Evolutionary conservation across 164 flowering plant genomes (phyloP).

Genomic region (Piper longum): DNA sequence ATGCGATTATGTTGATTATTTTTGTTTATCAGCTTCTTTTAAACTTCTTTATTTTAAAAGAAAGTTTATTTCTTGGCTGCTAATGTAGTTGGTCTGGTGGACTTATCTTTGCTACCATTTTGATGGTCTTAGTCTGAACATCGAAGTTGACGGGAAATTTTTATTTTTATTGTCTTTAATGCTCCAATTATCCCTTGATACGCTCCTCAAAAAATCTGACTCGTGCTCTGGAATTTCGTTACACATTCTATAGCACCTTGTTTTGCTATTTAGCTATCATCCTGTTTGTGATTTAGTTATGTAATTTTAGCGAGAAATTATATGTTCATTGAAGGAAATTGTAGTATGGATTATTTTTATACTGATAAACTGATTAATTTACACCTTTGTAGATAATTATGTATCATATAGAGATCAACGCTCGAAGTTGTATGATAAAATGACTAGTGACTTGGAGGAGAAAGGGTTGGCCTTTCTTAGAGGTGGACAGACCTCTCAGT

Average conservation of each 20-base stretch:
- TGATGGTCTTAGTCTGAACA: too few relatives aligned
- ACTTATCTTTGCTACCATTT: too few relatives aligned
- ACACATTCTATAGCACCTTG: background rate
- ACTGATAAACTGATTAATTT: background rate
- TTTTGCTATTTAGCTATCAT: background rate
- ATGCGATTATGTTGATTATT: background rate
- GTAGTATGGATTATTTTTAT: too few relatives aligned
- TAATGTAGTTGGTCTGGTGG: too few relatives aligned
- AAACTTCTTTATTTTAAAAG: too few relatives aligned
- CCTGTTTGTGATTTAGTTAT: background rate
- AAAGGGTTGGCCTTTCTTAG: slow-evolving; percentile 59
- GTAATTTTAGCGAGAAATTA: too few relatives aligned
- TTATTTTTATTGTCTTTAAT: too few relatives aligned
- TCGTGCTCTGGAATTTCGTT: background rate
- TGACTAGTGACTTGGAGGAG: slow-evolving; percentile 70
- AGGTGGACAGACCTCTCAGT: slow-evolving; percentile 85
- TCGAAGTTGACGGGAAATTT: too few relatives aligned
- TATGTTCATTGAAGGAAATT: background rate
- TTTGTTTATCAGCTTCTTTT: background rate
- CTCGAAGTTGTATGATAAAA: slow-evolving; percentile 48
- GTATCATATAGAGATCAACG: slow-evolving; percentile 30
- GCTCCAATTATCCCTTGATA: too few relatives aligned
- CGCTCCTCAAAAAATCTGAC: too few relatives aligned
- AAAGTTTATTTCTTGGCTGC: too few relatives aligned
- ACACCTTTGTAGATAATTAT: slow-evolving; percentile 13